Evolutionary conservation across 1,284 basidiomycete species (phyloP).

Genomic region (Agroathelia rolfsii): DNA sequence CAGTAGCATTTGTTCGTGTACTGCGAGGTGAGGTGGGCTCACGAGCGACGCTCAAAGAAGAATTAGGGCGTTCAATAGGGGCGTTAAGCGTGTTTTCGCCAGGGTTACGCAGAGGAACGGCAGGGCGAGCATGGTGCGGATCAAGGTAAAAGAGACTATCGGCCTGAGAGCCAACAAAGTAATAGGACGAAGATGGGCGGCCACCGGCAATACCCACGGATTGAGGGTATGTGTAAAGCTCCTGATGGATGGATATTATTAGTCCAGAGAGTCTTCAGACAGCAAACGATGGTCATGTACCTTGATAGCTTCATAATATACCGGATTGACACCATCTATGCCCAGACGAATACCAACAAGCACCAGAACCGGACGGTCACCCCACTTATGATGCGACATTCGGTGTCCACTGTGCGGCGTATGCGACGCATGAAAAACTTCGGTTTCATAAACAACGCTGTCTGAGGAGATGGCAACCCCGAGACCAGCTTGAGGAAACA

Average conservation of each 20-base stretch:
- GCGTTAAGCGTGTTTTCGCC: conserved; percentile 25
- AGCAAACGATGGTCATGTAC: conserved; percentile 30
- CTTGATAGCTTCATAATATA: conserved; percentile 92
- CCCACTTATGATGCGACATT: conserved; percentile 47
- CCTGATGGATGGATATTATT: conserved; percentile 30
- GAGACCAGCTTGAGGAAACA: conserved; percentile 74
- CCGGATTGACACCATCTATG: conserved; percentile 87
- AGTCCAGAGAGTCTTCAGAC: not conserved
- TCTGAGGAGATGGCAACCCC: conserved; percentile 81
- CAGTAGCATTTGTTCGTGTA: conserved; percentile 28
- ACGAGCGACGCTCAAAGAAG: too few species aligned
- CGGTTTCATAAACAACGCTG: conserved; percentile 75
- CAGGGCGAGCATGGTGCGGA: conserved; percentile 82
- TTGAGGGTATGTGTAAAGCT: conserved; percentile 88
- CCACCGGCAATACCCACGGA: conserved; percentile 95
- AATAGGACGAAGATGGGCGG: conserved; percentile 91
- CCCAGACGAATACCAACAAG: conserved; percentile 84
- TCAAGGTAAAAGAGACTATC: conserved; percentile 93
- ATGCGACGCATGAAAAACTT: conserved; percentile 77
- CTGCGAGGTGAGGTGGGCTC: conserved; percentile 47
- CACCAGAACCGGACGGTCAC: conserved; percentile 77
- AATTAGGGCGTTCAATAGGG: too few species aligned
- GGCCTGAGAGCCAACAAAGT: conserved; percentile 90
- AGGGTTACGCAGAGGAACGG: conserved; percentile 66
- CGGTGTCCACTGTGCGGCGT: conserved; percentile 24